Percentiles rank a stretch among this genome's conserved stretches.
phyloP scores from a whole-genome alignment of 176 grass and related monocot genomes.

The Secale cereale region DNA sequence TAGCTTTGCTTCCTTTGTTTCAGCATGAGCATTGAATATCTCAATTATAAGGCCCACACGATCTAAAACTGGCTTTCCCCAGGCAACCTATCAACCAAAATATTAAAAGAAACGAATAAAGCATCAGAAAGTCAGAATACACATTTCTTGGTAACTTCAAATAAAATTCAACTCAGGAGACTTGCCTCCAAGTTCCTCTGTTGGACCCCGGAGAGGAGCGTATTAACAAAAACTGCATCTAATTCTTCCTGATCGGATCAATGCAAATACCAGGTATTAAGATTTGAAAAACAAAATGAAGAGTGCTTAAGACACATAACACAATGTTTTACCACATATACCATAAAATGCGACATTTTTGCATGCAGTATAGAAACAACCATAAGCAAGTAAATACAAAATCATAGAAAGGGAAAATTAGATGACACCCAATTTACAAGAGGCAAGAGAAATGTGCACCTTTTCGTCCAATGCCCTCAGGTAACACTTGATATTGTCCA shows the following conservation, averaged over 20 bases:
- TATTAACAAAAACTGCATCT: conserved; percentile 93
- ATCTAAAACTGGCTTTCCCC: conserved; percentile 81
- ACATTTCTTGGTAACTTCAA: background rate
- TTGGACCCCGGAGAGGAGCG: conserved; percentile 86
- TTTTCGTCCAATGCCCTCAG: conserved; percentile 73
- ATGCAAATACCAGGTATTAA: conserved; percentile 10
- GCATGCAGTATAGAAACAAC: background rate
- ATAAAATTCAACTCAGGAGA: conserved; percentile 10
- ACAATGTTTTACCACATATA: conserved; percentile 11
- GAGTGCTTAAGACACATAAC: background rate
- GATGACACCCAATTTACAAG: conserved; percentile 9
- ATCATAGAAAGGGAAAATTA: background rate
- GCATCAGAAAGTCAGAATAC: background rate
- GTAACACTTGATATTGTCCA: conserved; percentile 86
- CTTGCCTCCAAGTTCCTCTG: conserved; percentile 95
- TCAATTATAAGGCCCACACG: conserved; percentile 94
- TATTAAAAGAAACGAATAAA: conserved; percentile 17
- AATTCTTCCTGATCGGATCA: conserved; percentile 55
- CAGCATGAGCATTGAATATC: conserved; percentile 98
- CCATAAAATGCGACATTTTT: background rate
- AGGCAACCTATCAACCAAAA: conserved; percentile 53
- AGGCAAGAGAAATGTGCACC: conserved; percentile 40
- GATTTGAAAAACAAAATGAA: background rate
- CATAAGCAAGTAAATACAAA: conserved; percentile 1
- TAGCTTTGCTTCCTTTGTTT: conserved; percentile 96